These are phyloP conservation scores for Sechiopsis laciniata DNA, from an alignment of 306 rosid species.

Conservation along the genomic window DNA sequence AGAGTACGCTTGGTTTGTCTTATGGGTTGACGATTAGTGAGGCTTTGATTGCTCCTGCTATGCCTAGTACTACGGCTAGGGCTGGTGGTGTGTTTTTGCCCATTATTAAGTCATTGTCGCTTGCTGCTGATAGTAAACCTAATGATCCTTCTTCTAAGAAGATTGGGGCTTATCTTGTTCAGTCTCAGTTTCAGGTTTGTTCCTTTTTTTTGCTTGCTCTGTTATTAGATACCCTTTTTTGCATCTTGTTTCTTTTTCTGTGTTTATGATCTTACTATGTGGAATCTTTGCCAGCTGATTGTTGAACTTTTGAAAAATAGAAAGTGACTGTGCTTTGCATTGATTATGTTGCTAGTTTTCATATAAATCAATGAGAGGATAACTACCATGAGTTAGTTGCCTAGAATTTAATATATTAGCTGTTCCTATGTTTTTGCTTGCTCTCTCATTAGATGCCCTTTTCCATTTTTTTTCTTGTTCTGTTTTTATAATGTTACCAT, in stretches of 20 bases:
- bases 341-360: not conserved
- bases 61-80: constrained; percentile 96
- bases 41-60: constrained; percentile 85
- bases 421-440: not conserved
- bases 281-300: not conserved
- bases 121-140: constrained; percentile 77
- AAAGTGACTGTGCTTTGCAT: not conserved
- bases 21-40: constrained; percentile 85
- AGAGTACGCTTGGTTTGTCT: constrained; percentile 76
- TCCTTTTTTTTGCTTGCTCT: not conserved
- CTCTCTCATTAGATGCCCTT: not conserved
- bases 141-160: constrained; percentile 47
- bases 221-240: not conserved
- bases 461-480: constrained; percentile 6
- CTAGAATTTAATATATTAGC: not conserved
- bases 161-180: constrained; percentile 75
- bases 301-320: not conserved
- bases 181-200: constrained; percentile 83
- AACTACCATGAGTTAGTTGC: too few relatives aligned
- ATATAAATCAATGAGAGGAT: not conserved
- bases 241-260: constrained; percentile 1
- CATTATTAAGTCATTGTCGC: constrained; percentile 70
- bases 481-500: not conserved
- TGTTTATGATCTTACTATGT: not conserved
- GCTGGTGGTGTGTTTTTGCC: constrained; percentile 98